These are phyloP conservation scores for Fusarium fracticaudum DNA, from an alignment of 2,329 filamentous ascomycete genomes.

Conservation along the genomic window DNA sequence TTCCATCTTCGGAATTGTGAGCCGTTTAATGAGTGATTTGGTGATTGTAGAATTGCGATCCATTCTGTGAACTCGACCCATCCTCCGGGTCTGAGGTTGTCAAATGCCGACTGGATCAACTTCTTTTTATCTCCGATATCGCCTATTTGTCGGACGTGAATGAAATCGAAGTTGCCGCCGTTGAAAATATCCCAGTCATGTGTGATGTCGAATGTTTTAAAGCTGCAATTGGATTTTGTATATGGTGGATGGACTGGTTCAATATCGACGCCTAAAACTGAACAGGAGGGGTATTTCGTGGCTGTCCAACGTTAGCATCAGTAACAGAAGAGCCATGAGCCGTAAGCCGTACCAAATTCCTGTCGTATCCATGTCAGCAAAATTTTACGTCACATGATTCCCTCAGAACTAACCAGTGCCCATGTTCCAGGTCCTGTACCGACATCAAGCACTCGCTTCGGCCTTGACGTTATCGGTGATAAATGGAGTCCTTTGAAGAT, in stretches of 20 bases:
- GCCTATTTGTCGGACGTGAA: conserved; percentile 32
- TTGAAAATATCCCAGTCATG: conserved; percentile 32
- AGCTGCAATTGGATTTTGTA: conserved; percentile 32
- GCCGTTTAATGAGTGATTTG: conserved; percentile 34
- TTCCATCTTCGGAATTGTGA: conserved; percentile 36
- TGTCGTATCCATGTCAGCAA: conserved; percentile 5
- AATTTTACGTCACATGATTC: background rate
- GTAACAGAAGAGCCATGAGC: background rate
- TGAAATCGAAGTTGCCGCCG: conserved; percentile 29
- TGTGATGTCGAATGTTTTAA: conserved; percentile 28
- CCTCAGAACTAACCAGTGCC: conserved; percentile 25
- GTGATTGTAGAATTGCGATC: conserved; percentile 37
- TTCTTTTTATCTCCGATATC: conserved; percentile 28
- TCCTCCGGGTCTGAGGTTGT: conserved; percentile 37
- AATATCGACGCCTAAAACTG: conserved; percentile 36
- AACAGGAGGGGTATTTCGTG: conserved; percentile 32
- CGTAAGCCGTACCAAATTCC: conserved; percentile 29
- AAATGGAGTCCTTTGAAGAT: conserved; percentile 37
- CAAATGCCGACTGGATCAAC: conserved; percentile 24
- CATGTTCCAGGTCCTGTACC: conserved; percentile 34
- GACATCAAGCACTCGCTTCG: conserved; percentile 34
- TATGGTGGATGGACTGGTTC: conserved; percentile 27
- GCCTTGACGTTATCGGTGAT: conserved; percentile 24
- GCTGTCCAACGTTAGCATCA: conserved; percentile 21
- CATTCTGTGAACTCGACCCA: conserved; percentile 41